Percentiles rank a stretch among this genome's conserved stretches.
Evolutionary conservation across 1,139 yeast genomes (phyloP).

Genomic region (Geotrichum cucujoidarum): DNA sequence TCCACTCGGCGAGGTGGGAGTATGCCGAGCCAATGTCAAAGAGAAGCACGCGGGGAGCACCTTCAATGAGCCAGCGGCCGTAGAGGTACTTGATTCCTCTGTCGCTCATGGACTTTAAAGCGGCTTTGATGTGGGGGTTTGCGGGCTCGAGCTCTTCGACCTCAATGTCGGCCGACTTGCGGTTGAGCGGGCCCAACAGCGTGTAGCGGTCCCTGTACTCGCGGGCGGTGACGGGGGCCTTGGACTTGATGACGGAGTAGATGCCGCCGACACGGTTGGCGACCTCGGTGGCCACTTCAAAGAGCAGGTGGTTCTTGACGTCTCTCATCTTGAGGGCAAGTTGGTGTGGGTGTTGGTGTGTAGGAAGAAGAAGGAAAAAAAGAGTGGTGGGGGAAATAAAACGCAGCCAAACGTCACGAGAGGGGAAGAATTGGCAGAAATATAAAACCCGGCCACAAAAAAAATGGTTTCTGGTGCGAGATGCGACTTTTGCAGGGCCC

Average conservation of each 20-base stretch:
- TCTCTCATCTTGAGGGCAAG: constrained; percentile 30
- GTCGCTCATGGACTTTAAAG: constrained; percentile 58
- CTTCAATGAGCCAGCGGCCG: constrained; percentile 96
- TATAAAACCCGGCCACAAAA: no score
- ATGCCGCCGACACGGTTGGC: constrained; percentile 98
- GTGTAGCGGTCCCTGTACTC: constrained; percentile 87
- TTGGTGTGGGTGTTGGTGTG: background rate
- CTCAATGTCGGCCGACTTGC: constrained; percentile 79
- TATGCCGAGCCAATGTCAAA: constrained; percentile 79
- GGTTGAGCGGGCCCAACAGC: constrained; percentile 79
- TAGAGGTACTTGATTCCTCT: constrained; percentile 81
- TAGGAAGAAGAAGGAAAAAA: background rate
- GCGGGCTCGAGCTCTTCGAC: constrained; percentile 76
- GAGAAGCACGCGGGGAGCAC: constrained; percentile 87
- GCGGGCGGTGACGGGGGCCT: constrained; percentile 93
- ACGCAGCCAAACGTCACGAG: background rate
- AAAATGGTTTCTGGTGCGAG: no score
- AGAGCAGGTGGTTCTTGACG: constrained; percentile 70
- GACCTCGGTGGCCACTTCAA: constrained; percentile 95
- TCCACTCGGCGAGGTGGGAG: constrained; percentile 80
- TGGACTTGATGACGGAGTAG: constrained; percentile 91
- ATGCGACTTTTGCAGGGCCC: no score
- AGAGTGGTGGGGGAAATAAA: background rate
- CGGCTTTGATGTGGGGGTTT: constrained; percentile 50
- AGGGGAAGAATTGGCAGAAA: no score